Evolutionary conservation across 371 early-diverging fungal genomes (phyloP), one percentile per base, ranked within the genome.

Genomic region (Apophysomyces variabilis): DNA sequence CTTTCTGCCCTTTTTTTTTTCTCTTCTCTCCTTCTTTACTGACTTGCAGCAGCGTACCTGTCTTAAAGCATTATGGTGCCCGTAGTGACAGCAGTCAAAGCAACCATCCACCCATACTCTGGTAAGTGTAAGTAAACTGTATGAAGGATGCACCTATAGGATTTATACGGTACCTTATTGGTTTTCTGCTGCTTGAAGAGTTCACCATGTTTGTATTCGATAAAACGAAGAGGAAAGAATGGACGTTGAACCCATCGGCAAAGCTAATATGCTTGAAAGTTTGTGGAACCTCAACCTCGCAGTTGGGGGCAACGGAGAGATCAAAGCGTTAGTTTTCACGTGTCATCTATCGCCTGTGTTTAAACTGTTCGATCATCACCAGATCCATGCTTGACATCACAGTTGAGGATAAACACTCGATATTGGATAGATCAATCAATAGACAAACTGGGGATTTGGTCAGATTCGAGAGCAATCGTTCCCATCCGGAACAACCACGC

Each of bases 81-180:
- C 97, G 80, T 88, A 93, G 80, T 96, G 97, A 90, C 95, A 95
- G 87, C 96, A 86, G 85, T 97, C 97, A 78, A 95, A 98, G 75
- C 96, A 96, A 37, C 97, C 97, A 76, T 97, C 97, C 38, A 93
- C 92, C 93, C 93, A 93, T 66, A 93, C 83, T 70, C 90, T 85
- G 32, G 32, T 26, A 26, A 26, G 32, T 26, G 32, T 26, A 26
- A 26, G 32, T 26, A 26, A 26, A 3, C 32, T 26, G 32, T 26
- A 26, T 3, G 32, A 26, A 26, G 32, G 3, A 3, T 26, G 32
- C 32, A 3, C 32, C 32, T 26, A 26, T 26, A 26, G 32, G 32
- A 26, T 26, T 26, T 26, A 26, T 26, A 26, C 32, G 32, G 7
- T 60, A 60, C 65, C 65, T 65, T 13, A 65, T 43, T 0, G 65